These are phyloP conservation scores for Zychaea mexicana DNA, from an alignment of 371 early-diverging fungal genomes.

Conservation along the genomic window DNA sequence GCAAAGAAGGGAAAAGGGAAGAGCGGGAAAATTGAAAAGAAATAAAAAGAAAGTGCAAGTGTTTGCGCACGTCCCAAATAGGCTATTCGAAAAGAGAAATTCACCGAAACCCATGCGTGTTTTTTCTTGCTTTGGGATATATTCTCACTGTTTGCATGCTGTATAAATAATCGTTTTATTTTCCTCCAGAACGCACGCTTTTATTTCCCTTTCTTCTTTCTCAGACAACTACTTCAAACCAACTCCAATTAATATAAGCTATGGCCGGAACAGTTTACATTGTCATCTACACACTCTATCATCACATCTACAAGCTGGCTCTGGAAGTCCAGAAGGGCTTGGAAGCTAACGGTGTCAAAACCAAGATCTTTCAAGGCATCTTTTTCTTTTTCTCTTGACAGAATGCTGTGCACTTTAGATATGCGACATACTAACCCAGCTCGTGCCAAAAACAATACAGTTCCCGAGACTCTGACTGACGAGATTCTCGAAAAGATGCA, in stretches of 20 bases:
- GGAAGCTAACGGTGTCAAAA: slow-evolving; percentile 58
- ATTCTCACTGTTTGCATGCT: not conserved
- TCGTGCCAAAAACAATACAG: not conserved
- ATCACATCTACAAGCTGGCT: slow-evolving; percentile 76
- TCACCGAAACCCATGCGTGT: not conserved
- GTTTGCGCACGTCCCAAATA: not conserved
- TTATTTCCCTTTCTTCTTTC: slow-evolving; percentile 1
- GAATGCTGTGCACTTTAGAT: not conserved
- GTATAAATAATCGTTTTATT: not conserved
- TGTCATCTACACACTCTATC: slow-evolving; percentile 72
- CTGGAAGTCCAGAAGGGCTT: slow-evolving; percentile 67
- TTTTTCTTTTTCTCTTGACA: too few relatives aligned
- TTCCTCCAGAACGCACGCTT: not conserved
- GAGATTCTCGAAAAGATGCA: slow-evolving; percentile 76
- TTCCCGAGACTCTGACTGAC: slow-evolving; percentile 63
- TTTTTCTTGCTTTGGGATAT: not conserved
- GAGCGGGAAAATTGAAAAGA: not conserved
- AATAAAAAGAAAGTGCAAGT: not conserved
- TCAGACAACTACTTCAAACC: not conserved
- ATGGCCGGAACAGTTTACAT: slow-evolving; percentile 55
- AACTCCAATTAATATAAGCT: not conserved
- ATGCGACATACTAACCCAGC: not conserved
- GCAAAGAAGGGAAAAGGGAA: not conserved
- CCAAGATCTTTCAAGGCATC: slow-evolving; percentile 65
- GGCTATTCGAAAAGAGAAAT: not conserved